A percentile compares a stretch with the other conserved stretches of the same genome.
Conservation (phyloP, 305 asterid genomes). For the Plantago coronopus region DNA sequence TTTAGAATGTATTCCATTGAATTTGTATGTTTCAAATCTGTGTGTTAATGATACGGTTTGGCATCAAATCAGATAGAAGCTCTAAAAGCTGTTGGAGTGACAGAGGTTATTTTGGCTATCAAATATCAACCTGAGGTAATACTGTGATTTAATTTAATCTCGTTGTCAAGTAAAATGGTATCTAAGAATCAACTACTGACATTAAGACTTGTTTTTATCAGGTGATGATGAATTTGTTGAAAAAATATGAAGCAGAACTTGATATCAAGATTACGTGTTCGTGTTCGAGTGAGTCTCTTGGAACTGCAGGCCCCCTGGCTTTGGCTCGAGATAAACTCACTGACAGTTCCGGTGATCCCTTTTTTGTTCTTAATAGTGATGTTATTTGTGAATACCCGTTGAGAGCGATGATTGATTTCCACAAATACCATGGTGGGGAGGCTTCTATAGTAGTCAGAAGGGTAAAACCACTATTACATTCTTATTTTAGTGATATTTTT, state of each 20-base stretch:
- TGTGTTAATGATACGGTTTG: constrained; percentile 19
- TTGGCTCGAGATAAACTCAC: constrained; percentile 84
- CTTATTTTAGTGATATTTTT: not conserved
- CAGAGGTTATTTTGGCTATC: constrained; percentile 91
- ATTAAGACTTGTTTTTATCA: constrained; percentile 21
- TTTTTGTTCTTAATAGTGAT: constrained; percentile 89
- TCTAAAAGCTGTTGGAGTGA: constrained; percentile 83
- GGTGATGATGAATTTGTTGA: constrained; percentile 94
- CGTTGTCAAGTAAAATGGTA: constrained; percentile 10
- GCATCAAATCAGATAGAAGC: constrained; percentile 66
- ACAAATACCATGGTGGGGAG: constrained; percentile 89
- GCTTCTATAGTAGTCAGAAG: constrained; percentile 92
- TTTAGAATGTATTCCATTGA: not conserved
- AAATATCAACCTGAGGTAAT: constrained; percentile 94
- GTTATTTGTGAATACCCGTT: constrained; percentile 88
- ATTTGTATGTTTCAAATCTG: constrained; percentile 8
- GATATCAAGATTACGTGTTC: constrained; percentile 87
- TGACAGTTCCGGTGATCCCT: constrained; percentile 75
- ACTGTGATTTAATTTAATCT: constrained; percentile 9
- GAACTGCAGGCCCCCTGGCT: constrained; percentile 97
- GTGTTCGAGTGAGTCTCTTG: constrained; percentile 91
- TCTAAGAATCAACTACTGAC: constrained; percentile 12
- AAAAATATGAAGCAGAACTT: constrained; percentile 82
- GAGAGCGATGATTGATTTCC: constrained; percentile 79
- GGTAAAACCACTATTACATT: constrained; percentile 34